phyloP scores from a whole-genome alignment of 129 eudicot genomes.

The Arctium lappa region DNA sequence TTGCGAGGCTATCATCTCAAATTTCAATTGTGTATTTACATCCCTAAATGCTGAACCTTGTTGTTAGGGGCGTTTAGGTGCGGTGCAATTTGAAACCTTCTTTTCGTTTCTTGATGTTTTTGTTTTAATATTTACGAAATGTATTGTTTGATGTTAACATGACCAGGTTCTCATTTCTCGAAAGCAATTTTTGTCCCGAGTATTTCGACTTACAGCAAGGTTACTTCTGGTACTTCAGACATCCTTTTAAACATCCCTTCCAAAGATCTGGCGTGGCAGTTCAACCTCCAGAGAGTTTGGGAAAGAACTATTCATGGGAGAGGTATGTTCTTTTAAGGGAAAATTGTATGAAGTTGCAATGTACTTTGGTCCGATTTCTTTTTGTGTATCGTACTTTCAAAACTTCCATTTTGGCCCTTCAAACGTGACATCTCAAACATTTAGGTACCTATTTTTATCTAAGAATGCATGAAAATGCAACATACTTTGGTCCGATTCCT shows the following conservation, averaged over 20 bases:
- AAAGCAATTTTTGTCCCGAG: slow-evolving; percentile 88
- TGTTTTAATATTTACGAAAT: background rate
- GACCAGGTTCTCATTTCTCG: slow-evolving; percentile 61
- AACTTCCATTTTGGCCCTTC: too few relatives aligned
- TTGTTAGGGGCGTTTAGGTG: too few relatives aligned
- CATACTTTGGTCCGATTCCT: too few relatives aligned
- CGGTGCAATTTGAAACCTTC: background rate
- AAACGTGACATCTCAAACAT: too few relatives aligned
- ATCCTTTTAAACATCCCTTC: slow-evolving; percentile 40
- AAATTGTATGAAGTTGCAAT: too few relatives aligned
- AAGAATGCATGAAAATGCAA: too few relatives aligned
- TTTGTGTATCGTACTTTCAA: too few relatives aligned
- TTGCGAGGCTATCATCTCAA: too few relatives aligned
- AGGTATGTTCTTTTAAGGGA: slow-evolving; percentile 33
- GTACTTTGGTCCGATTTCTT: too few relatives aligned
- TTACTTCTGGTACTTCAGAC: slow-evolving; percentile 69
- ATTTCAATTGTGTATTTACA: too few relatives aligned
- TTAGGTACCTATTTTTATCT: too few relatives aligned
- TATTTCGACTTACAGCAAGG: slow-evolving; percentile 78
- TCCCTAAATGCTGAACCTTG: too few relatives aligned
- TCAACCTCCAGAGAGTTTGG: slow-evolving; percentile 76
- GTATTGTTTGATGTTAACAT: background rate
- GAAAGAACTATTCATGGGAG: slow-evolving; percentile 60
- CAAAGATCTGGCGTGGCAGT: slow-evolving; percentile 83
- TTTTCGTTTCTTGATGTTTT: background rate